phyloP scores from a whole-genome alignment of 1,284 basidiomycete species.

The Rhodotorula glutinis region DNA sequence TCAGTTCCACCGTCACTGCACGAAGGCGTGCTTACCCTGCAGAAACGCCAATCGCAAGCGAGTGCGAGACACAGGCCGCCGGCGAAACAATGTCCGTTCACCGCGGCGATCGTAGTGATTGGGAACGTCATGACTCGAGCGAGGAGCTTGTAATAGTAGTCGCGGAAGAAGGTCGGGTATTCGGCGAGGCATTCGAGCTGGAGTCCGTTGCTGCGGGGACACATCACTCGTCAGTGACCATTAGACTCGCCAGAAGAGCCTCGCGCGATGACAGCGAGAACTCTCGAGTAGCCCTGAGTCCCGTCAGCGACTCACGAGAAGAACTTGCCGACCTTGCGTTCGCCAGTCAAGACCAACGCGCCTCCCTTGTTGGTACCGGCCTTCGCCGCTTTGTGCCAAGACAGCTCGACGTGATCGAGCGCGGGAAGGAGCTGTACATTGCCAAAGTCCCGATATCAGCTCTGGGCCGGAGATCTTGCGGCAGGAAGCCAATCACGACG shows the following conservation, averaged over 20 bases:
- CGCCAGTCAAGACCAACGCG: constrained; percentile 35
- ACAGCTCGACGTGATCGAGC: constrained; percentile 33
- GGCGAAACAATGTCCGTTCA: constrained; percentile 46
- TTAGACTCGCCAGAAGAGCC: too few species aligned
- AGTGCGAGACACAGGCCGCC: constrained; percentile 43
- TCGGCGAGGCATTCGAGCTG: constrained; percentile 29
- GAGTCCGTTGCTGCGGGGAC: constrained; percentile 28
- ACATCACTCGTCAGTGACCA: too few species aligned
- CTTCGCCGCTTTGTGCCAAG: constrained; percentile 12
- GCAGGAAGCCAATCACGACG: too few species aligned
- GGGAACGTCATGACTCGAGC: constrained; percentile 42
- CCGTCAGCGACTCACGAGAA: constrained; percentile 21
- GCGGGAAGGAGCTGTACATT: constrained; percentile 32
- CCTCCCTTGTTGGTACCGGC: constrained; percentile 24
- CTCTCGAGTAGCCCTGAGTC: too few species aligned
- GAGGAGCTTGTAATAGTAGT: constrained; percentile 35
- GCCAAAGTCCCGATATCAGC: too few species aligned
- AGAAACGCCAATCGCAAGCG: constrained; percentile 42
- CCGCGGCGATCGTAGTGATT: constrained; percentile 42
- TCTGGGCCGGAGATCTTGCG: too few species aligned
- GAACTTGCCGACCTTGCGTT: constrained; percentile 34
- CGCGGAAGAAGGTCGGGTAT: constrained; percentile 33
- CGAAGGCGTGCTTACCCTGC: constrained; percentile 22
- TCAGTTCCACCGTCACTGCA: not conserved
- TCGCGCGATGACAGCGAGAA: too few species aligned